These are phyloP conservation scores for Geotrichum restrictum DNA, from an alignment of 1,139 yeast species.

Conservation along the genomic window DNA sequence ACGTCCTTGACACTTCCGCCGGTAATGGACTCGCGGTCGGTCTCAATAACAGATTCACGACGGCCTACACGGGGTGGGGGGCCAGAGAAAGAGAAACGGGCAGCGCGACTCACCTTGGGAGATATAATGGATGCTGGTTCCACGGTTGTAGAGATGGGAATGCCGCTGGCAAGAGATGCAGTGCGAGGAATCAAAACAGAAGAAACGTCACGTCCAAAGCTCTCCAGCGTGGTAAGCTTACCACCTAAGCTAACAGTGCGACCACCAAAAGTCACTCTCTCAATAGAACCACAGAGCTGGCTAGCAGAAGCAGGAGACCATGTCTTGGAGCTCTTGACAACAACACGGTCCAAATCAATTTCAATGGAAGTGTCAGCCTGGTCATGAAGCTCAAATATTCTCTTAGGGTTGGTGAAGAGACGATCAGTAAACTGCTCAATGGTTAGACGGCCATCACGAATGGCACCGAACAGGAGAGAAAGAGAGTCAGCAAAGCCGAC, in stretches of 20 bases:
- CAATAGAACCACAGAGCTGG: slow-evolving; percentile 71
- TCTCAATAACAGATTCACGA: slow-evolving; percentile 35
- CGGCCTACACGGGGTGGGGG: slow-evolving; percentile 19
- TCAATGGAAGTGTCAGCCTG: slow-evolving; percentile 72
- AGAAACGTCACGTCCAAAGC: slow-evolving; percentile 51
- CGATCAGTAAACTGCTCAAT: slow-evolving; percentile 66
- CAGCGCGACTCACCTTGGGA: slow-evolving; percentile 13
- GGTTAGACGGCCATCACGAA: slow-evolving; percentile 66
- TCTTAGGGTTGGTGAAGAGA: slow-evolving; percentile 77
- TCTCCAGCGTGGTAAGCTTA: slow-evolving; percentile 53
- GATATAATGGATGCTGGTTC: slow-evolving; percentile 22
- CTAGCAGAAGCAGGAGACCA: slow-evolving; percentile 52
- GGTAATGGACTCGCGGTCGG: slow-evolving; percentile 34
- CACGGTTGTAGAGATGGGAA: slow-evolving; percentile 18
- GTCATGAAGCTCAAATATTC: slow-evolving; percentile 77
- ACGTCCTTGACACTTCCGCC: slow-evolving; percentile 35
- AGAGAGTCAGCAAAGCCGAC: slow-evolving; percentile 75
- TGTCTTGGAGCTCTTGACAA: slow-evolving; percentile 44
- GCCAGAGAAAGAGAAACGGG: slow-evolving; percentile 41
- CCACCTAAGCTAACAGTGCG: slow-evolving; percentile 86
- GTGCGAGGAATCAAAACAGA: slow-evolving; percentile 26
- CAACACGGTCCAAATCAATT: slow-evolving; percentile 71
- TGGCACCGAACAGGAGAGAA: slow-evolving; percentile 80
- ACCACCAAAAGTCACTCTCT: slow-evolving; percentile 75
- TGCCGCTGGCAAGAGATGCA: slow-evolving; percentile 22